Conservation (phyloP, 495 filamentous ascomycete genomes). For the Rusavskia elegans region DNA sequence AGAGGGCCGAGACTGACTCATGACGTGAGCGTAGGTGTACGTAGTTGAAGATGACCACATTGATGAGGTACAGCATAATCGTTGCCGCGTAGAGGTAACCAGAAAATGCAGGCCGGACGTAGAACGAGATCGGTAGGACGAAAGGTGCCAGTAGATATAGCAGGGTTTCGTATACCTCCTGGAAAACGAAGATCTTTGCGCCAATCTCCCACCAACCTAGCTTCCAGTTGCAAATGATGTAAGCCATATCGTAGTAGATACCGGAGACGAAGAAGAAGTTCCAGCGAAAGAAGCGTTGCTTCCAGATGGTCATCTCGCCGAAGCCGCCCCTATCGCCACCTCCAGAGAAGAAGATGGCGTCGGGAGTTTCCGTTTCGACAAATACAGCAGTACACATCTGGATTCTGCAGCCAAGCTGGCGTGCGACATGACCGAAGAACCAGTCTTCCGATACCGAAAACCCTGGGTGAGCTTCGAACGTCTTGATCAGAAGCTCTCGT, state of each 20-base stretch:
- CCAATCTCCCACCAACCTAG: conserved; percentile 33
- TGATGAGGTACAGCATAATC: conserved; percentile 23
- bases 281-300: conserved; percentile 33
- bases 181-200: conserved; percentile 49
- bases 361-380: conserved; percentile 31
- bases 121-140: conserved; percentile 28
- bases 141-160: conserved; percentile 30
- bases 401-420: conserved; percentile 28
- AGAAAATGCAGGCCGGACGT: conserved; percentile 25
- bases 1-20: conserved; percentile 19
- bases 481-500: conserved; percentile 22
- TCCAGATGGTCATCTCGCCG: conserved; percentile 34
- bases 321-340: conserved; percentile 28
- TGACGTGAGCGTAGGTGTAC: conserved; percentile 25
- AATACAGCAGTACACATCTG: conserved; percentile 34
- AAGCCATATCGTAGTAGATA: conserved; percentile 29
- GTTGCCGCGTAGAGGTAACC: conserved; percentile 19
- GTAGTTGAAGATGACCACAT: conserved; percentile 27
- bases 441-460: conserved; percentile 30
- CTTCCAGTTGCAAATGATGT: conserved; percentile 30
- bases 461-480: conserved; percentile 27
- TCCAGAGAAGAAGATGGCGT: conserved; percentile 23
- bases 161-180: conserved; percentile 40
- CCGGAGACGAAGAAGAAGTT: conserved; percentile 35
- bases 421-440: conserved; percentile 30